Evolutionary conservation across 257 asterid genomes (phyloP).

Genomic region (Solanum pimpinellifolium): DNA sequence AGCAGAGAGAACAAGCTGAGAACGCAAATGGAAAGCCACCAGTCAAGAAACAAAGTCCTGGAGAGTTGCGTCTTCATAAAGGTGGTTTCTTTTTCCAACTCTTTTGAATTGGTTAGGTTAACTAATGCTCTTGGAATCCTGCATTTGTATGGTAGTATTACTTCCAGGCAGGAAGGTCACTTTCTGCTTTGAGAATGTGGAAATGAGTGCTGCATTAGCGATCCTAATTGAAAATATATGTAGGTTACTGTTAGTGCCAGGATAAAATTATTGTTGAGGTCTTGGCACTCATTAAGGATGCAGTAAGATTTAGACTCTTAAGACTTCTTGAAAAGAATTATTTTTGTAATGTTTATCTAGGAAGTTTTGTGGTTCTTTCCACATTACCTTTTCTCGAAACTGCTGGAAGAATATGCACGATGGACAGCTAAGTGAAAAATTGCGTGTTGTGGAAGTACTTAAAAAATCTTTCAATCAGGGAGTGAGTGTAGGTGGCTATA

Average conservation of each 20-base stretch:
- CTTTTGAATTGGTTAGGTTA: neutral
- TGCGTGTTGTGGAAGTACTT: neutral
- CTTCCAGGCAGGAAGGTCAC: neutral
- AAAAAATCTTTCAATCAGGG: neutral
- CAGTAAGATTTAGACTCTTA: neutral
- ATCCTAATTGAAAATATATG: neutral
- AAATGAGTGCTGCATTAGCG: neutral
- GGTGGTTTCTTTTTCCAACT: slow-evolving; percentile 1
- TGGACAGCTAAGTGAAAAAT: neutral
- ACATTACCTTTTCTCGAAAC: neutral
- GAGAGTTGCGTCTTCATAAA: slow-evolving; percentile 80
- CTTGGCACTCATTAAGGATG: neutral
- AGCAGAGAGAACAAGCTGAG: slow-evolving; percentile 88
- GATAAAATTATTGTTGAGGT: neutral
- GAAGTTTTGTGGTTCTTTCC: neutral
- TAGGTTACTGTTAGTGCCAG: neutral
- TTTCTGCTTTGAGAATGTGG: neutral
- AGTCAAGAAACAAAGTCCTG: slow-evolving; percentile 89
- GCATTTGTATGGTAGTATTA: neutral
- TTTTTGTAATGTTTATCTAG: neutral
- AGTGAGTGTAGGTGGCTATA: neutral
- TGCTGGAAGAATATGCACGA: neutral
- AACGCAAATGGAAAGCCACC: slow-evolving; percentile 79
- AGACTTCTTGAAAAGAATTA: neutral
- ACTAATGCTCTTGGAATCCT: neutral